Conservation (phyloP, 805 yeast species). For the Sugiyamaella chiloensis region DNA sequence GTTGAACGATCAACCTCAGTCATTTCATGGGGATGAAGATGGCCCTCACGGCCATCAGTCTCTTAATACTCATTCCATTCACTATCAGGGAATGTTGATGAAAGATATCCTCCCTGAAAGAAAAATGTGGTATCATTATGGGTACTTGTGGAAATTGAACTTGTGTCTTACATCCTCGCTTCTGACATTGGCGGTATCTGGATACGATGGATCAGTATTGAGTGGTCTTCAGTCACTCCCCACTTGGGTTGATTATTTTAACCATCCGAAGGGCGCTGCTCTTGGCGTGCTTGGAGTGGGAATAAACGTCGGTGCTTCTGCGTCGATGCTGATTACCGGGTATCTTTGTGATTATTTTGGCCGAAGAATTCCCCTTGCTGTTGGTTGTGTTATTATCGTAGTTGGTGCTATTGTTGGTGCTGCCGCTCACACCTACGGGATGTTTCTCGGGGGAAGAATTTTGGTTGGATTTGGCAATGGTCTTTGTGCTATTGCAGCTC, state of each 20-base stretch:
- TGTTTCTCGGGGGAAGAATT: constrained; percentile 65
- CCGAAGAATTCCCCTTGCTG: constrained; percentile 55
- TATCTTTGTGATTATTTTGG: constrained; percentile 58
- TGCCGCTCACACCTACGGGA: constrained; percentile 48
- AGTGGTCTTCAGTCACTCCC: constrained; percentile 26
- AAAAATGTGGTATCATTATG: constrained; percentile 9
- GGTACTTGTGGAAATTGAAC: constrained; percentile 16
- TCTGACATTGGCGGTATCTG: constrained; percentile 15
- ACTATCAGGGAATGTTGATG: constrained; percentile 8
- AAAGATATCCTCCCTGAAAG: constrained; percentile 12
- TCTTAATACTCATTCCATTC: neutral
- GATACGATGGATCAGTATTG: constrained; percentile 20
- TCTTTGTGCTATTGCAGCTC: constrained; percentile 68
- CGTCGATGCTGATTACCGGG: constrained; percentile 61
- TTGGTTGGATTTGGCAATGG: constrained; percentile 73
- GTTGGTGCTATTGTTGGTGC: constrained; percentile 56
- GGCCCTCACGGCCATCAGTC: no score
- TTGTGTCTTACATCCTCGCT: constrained; percentile 14
- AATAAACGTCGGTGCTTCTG: constrained; percentile 56
- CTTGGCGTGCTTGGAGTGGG: constrained; percentile 16
- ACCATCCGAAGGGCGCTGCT: constrained; percentile 16
- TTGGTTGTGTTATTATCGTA: constrained; percentile 53
- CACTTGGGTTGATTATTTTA: constrained; percentile 18
- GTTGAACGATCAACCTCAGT: no score
- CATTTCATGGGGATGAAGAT: no score